phyloP scores from a whole-genome alignment of 495 filamentous ascomycete genomes.

The Pseudoneurospora amorphoporcata region DNA sequence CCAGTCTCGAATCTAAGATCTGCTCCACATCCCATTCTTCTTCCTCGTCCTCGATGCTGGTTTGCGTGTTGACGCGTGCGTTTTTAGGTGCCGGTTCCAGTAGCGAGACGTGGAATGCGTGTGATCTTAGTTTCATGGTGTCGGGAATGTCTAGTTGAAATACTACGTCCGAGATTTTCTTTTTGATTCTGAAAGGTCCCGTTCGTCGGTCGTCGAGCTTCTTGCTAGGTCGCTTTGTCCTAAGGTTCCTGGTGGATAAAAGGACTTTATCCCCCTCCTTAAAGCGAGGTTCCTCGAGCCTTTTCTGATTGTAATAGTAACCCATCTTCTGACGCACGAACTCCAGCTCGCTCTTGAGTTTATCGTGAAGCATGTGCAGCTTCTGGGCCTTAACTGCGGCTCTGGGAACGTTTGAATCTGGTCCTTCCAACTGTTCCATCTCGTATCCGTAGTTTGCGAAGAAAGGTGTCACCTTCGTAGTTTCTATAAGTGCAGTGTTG shows the following conservation, averaged over 20 bases:
- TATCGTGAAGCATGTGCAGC: neutral
- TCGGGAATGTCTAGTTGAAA: neutral
- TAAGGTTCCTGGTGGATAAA: neutral
- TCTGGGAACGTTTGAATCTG: neutral
- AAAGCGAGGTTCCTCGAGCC: conserved; percentile 1
- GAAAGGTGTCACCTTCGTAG: neutral
- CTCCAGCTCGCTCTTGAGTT: neutral
- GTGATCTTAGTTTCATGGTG: neutral
- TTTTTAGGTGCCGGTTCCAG: neutral
- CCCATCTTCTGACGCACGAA: neutral
- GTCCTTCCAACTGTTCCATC: neutral
- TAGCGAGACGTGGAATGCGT: neutral
- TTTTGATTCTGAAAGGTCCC: neutral
- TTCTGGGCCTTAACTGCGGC: neutral
- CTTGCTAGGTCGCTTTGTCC: neutral
- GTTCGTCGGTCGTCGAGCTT: neutral
- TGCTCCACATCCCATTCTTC: neutral
- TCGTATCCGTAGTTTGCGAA: neutral
- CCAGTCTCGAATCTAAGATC: no score
- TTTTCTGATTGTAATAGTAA: neutral
- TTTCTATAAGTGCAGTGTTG: neutral
- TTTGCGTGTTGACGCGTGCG: no score
- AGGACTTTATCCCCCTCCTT: neutral
- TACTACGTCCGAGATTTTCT: neutral
- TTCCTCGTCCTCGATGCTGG: neutral